These are phyloP conservation scores for Dacryopinax primogenitus DNA, from an alignment of 768 basidiomycete species.

Conservation along the genomic window DNA sequence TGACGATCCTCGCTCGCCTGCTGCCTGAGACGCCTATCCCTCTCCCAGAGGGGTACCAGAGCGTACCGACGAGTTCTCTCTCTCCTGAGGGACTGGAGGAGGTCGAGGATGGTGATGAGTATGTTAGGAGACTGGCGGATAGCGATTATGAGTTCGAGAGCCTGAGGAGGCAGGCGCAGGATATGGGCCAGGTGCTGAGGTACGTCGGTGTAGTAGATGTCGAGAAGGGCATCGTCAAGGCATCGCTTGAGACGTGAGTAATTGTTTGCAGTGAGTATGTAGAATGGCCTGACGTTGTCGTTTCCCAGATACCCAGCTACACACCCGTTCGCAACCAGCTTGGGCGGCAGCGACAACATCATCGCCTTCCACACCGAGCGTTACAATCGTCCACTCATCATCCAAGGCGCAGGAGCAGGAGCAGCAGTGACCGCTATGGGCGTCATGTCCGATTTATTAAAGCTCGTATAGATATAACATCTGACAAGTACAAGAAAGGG, in stretches of 20 bases:
- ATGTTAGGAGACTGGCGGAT: conserved; percentile 62
- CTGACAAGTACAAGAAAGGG: not conserved
- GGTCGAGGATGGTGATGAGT: conserved; percentile 64
- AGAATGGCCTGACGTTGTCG: too few relatives aligned
- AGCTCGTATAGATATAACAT: conserved; percentile 20
- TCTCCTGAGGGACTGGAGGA: conserved; percentile 64
- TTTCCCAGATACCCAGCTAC: conserved; percentile 76
- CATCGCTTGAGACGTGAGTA: conserved; percentile 79
- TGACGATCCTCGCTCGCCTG: conserved; percentile 84
- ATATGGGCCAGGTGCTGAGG: conserved; percentile 71
- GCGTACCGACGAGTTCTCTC: conserved; percentile 71
- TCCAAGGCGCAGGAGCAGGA: conserved; percentile 96
- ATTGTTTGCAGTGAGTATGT: too few relatives aligned
- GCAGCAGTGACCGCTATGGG: conserved; percentile 98
- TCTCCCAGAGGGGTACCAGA: conserved; percentile 64
- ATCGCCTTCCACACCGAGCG: conserved; percentile 93
- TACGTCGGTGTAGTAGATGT: conserved; percentile 94
- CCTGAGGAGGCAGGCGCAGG: conserved; percentile 62
- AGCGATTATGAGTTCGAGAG: conserved; percentile 69
- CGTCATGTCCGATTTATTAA: conserved; percentile 73
- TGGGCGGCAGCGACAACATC: conserved; percentile 95
- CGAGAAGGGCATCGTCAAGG: conserved; percentile 55
- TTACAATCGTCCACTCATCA: conserved; percentile 79
- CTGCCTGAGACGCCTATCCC: conserved; percentile 33
- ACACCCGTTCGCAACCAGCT: conserved; percentile 90